Percentiles rank a stretch among this genome's conserved stretches.
Evolutionary conservation across 768 basidiomycete genomes (phyloP).

Genomic region (Mycena sanguinolenta): DNA sequence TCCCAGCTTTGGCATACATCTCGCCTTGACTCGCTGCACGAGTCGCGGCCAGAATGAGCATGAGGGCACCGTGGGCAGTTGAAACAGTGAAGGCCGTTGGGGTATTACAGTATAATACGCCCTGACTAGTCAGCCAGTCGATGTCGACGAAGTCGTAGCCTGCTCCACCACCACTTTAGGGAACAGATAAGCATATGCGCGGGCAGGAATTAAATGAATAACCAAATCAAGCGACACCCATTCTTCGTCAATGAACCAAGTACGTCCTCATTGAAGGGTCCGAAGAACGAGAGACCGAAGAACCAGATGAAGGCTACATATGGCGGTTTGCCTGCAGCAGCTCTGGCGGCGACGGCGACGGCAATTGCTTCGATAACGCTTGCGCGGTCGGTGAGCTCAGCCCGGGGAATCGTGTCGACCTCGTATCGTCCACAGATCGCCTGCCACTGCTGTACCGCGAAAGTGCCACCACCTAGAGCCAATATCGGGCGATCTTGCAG

Average conservation of each 20-base stretch:
- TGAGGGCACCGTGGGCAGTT: conserved; percentile 40
- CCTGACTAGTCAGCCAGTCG: conserved; percentile 34
- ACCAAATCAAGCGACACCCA: conserved; percentile 37
- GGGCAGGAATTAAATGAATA: neutral
- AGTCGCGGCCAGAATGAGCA: conserved; percentile 39
- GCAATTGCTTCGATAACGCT: conserved; percentile 23
- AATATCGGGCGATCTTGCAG: no score
- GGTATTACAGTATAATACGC: conserved; percentile 40
- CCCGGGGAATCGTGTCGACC: conserved; percentile 24
- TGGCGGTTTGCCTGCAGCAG: conserved; percentile 23
- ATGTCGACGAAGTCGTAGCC: conserved; percentile 36
- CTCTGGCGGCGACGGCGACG: conserved; percentile 17
- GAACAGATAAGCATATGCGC: conserved; percentile 6
- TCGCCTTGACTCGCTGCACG: conserved; percentile 37
- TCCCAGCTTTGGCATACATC: conserved; percentile 34
- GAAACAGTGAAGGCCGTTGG: conserved; percentile 35
- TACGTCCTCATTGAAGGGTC: conserved; percentile 33
- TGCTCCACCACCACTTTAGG: conserved; percentile 31
- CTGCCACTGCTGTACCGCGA: conserved; percentile 29
- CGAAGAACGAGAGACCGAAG: conserved; percentile 2
- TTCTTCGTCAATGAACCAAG: conserved; percentile 23
- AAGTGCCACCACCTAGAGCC: no score
- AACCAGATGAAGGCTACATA: conserved; percentile 37
- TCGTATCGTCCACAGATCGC: conserved; percentile 24
- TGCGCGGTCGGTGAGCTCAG: conserved; percentile 14